phyloP scores from a whole-genome alignment of 2,329 filamentous ascomycete genomes.

The Leptographium flavum region DNA sequence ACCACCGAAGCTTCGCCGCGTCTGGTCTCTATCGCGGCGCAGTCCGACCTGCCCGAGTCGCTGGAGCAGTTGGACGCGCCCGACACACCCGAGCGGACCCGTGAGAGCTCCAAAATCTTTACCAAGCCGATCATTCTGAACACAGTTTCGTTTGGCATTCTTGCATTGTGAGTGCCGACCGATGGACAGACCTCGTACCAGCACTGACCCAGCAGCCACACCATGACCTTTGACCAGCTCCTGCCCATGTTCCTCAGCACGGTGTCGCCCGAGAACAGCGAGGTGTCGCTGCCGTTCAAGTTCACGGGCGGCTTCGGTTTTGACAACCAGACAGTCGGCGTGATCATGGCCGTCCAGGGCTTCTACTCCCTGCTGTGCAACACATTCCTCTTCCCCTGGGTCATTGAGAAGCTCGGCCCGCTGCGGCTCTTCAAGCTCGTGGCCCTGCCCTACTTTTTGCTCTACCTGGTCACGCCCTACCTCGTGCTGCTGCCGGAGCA shows the following conservation, averaged over 20 bases:
- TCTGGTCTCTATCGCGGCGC: constrained; percentile 4
- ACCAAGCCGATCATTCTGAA: constrained; percentile 75
- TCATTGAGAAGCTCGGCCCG: constrained; percentile 62
- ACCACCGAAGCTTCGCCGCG: constrained; percentile 31
- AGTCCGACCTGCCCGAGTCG: constrained; percentile 20
- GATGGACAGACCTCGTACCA: not conserved
- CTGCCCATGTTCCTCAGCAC: constrained; percentile 86
- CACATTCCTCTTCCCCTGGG: constrained; percentile 66
- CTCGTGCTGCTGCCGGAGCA: constrained; percentile 65
- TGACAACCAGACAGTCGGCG: constrained; percentile 68
- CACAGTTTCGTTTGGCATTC: constrained; percentile 78
- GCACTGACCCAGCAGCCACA: constrained; percentile 49
- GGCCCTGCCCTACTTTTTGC: constrained; percentile 67
- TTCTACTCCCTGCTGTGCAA: constrained; percentile 81
- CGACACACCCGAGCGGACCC: constrained; percentile 14
- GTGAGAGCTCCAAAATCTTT: constrained; percentile 41
- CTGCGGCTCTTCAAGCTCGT: constrained; percentile 72
- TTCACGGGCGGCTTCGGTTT: constrained; percentile 81
- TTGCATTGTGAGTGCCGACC: constrained; percentile 68
- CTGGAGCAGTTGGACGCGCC: constrained; percentile 10
- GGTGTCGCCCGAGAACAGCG: constrained; percentile 30
- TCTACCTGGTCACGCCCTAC: constrained; percentile 83
- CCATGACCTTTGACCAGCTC: constrained; percentile 89
- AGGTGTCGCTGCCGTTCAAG: constrained; percentile 59
- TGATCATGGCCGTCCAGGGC: constrained; percentile 80